Evolutionary conservation across 2,329 filamentous ascomycete genomes (phyloP), one percentile per base, ranked within the genome.

Genomic region (Aphanocladium album): DNA sequence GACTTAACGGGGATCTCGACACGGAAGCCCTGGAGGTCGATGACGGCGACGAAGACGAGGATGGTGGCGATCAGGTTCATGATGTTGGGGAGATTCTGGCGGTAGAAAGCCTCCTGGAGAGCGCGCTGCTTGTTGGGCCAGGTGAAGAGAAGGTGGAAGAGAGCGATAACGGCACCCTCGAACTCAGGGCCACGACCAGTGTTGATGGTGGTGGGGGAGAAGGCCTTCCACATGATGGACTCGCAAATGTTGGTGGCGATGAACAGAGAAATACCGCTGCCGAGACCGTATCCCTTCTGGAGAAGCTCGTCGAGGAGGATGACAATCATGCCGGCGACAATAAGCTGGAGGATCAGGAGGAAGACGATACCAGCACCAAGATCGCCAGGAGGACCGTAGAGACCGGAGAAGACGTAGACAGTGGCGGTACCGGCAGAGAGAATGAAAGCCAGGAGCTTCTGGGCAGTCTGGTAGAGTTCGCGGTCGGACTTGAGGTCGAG

Each of bases 211-310:
- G 93, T 98, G 61, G 96, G 96, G 57, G 93, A 98, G 84, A 99
- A 98, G 57, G 96, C 95, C 85, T 97, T 97, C 95, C 95, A 99
- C 81, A 99, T 90, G 77, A 99, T 99, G 61, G 93, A 97, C 84
- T 99, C 95, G 90, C 95, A 99, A 73, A 99, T 98, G 86, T 98
- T 98, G 82, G 95, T 99, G 68, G 95, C 95, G 75, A 99, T 99
- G 85, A 99, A 99, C 66, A 99, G 90, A 52, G 93, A 98, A 76
- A 99, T 99, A 80, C 95, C 95, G 74, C 91, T 96, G 79, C 95
- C 95, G 66, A 99, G 89, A 78, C 95, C 95, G 73, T 99, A 99
- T 68, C 95, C 95, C 87, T 99, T 99, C 82, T 99, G 96, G 71
- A 99, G 89, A 63, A 99, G 89, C 85, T 99, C 95, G 72, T 99